Evolutionary conservation across 202 grass and related monocot genomes (phyloP), one percentile per base, ranked within the genome.

Genomic region (Panicum hallii): DNA sequence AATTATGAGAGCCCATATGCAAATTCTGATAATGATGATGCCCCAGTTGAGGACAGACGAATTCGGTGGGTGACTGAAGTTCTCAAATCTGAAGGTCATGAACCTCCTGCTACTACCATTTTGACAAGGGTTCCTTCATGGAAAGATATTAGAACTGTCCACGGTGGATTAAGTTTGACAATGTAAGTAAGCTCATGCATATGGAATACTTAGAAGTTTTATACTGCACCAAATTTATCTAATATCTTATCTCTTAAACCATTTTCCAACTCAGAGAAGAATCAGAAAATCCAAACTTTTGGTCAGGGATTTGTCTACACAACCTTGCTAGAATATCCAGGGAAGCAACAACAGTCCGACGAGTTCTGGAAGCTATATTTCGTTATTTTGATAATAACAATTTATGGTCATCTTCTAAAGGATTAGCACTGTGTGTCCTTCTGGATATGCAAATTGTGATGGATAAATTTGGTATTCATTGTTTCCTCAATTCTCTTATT

Each of bases 291-390:
- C 88, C 93, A 46, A 90, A 92, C 82, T 94, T 99, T 83, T 99
- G 96, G 96, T 94, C 93, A 49, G 94, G 96, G 82, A 84, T 99
- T 66, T 99, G 96, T 86, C 82, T 99, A 38, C 96, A 96, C 89
- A 99, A 99, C 90, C 89, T 99, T 86, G 96, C 96, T 48, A 94
- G 86, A 87, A 95, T 99, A 92, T 92, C 93, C 23, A 99, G 87
- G 68, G 96, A 94, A 91, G 93, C 86, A 88, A 92, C 96, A 61
- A 96, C 96, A 34, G 77, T 96, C 6, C 89, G 96, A n/a, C 88
- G 93, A 82, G 93, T 99, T 84, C 85, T 99, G 72, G 96, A 99
- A 68, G 75, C 96, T 78, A 89, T 99, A 88, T 99, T 99, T 86
- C 91, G 96, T 63, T 99, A 92, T 87, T 99, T 99, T 92, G 96